Base-by-base conservation (phyloP, 805 yeast species). In the Ogataea parapolymorpha region DNA sequence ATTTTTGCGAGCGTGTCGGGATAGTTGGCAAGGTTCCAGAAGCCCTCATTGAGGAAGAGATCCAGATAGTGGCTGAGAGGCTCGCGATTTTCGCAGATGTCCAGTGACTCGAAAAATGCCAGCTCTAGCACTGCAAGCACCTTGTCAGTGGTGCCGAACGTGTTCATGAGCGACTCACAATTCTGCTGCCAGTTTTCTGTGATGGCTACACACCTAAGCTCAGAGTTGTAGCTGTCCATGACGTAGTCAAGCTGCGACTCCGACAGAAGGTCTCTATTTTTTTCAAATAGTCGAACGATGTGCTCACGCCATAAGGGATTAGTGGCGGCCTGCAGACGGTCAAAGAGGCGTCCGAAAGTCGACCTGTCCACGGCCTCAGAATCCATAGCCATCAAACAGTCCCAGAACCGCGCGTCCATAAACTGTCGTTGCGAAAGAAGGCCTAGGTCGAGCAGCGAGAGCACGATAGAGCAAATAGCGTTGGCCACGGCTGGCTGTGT, bases 131-230 rank as follows among this genome's bases (percentile, higher is more conserved):
- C 50, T 23, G 37, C 13, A 5, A 39, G 29, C 5, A 39, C 42
- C 11, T 23, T 15, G 7, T 53, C 65, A 72, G 51, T 75, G 2
- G 30, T 18, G 30, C 47, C 52, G 32, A 49, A 79, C 6, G 66
- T 62, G n/a, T 66, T 61, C 26, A 81, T 56, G 2, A 82, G 49
- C 23, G 61, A 57, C 6, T 58, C 56, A 29, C 77, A 62, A 46
- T 76, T 75, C 2, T 60, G 66, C 34, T 62, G 61, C 85, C 89
- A 82, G 7, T 67, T 58, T 0, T 71, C 64, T 23, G 72, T 60
- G 5, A 79, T 55, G 9, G 79, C 74, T 2, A 80, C 68, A 53
- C 90, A 82, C 23, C 71, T 53, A 39, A 72, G 70, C 38, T 75
- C 75, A 10, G 67, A 64, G 4, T 63, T 60, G 54, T 77, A 80